Evolutionary conservation across 2,329 filamentous ascomycete genomes (phyloP).

Genomic region (Epichloe brachyelytri): DNA sequence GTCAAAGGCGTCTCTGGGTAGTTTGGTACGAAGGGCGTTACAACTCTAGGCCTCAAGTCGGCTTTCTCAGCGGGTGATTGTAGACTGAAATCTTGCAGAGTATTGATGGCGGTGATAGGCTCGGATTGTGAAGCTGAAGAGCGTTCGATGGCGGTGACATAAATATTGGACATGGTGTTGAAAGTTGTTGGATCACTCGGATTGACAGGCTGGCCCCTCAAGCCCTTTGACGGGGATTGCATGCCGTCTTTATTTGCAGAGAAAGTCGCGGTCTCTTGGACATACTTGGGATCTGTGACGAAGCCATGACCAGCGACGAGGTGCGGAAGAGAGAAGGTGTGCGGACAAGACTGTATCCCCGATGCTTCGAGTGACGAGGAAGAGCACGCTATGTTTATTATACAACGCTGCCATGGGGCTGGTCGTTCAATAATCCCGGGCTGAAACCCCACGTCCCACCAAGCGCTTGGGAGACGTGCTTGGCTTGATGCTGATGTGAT

Average conservation of each 20-base stretch:
- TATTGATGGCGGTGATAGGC: slow-evolving; percentile 37
- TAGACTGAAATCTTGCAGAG: slow-evolving; percentile 20
- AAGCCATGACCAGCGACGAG: slow-evolving; percentile 10
- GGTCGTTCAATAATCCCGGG: no score
- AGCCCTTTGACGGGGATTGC: slow-evolving; percentile 23
- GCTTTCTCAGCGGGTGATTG: slow-evolving; percentile 18
- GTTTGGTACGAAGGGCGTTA: slow-evolving; percentile 31
- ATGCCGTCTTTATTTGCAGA: slow-evolving; percentile 38
- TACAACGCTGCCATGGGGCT: not conserved
- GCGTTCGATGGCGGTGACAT: slow-evolving; percentile 48
- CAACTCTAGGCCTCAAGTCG: slow-evolving; percentile 20
- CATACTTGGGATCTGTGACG: slow-evolving; percentile 9
- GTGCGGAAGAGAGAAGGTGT: not conserved
- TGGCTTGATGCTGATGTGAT: slow-evolving; percentile 1
- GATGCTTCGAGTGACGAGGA: not conserved
- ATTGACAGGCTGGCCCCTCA: slow-evolving; percentile 26
- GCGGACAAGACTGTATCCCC: not conserved
- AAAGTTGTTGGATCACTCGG: slow-evolving; percentile 49
- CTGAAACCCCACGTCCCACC: not conserved
- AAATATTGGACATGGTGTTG: slow-evolving; percentile 54
- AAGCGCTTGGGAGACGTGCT: not conserved
- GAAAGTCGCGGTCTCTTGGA: slow-evolving; percentile 42
- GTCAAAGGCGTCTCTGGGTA: slow-evolving; percentile 43
- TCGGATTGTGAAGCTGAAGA: slow-evolving; percentile 35
- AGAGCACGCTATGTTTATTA: not conserved